These are phyloP conservation scores for Pleurotus tuber-regium DNA, from an alignment of 768 basidiomycete genomes.

Conservation along the genomic window DNA sequence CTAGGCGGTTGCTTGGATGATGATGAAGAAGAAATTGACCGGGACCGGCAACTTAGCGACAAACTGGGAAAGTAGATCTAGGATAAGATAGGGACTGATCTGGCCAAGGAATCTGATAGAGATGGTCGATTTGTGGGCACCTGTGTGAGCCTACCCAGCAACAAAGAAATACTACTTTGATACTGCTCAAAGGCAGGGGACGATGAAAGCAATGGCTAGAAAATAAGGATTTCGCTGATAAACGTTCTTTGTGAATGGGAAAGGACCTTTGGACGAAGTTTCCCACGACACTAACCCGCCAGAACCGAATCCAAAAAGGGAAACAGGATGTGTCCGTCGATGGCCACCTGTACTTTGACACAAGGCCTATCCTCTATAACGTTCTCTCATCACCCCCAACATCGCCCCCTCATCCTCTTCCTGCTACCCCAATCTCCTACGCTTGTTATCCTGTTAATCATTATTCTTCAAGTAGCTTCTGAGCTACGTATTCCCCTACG, in stretches of 20 bases:
- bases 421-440: slow-evolving; percentile 8
- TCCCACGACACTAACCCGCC: slow-evolving; percentile 16
- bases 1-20: slow-evolving; percentile 6
- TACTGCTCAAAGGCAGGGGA: not conserved
- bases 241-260: no score
- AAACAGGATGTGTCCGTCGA: slow-evolving; percentile 33
- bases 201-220: slow-evolving; percentile 16
- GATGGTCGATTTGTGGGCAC: not conserved
- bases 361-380: slow-evolving; percentile 16
- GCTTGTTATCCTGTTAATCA: slow-evolving; percentile 10
- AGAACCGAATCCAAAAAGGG: slow-evolving; percentile 23
- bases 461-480: slow-evolving; percentile 2
- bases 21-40: slow-evolving; percentile 17
- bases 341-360: slow-evolving; percentile 27
- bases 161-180: not conserved
- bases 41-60: slow-evolving; percentile 21
- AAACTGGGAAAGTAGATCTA: slow-evolving; percentile 19
- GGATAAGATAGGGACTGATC: slow-evolving; percentile 26
- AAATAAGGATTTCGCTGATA: no score
- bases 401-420: slow-evolving; percentile 10
- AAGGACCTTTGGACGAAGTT: not conserved
- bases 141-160: not conserved
- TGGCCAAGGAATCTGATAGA: slow-evolving; percentile 19
- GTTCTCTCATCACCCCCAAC: slow-evolving; percentile 8
- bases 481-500: slow-evolving; percentile 11